Base-by-base conservation (phyloP, 805 yeast species). In the Limtongia smithiae region DNA sequence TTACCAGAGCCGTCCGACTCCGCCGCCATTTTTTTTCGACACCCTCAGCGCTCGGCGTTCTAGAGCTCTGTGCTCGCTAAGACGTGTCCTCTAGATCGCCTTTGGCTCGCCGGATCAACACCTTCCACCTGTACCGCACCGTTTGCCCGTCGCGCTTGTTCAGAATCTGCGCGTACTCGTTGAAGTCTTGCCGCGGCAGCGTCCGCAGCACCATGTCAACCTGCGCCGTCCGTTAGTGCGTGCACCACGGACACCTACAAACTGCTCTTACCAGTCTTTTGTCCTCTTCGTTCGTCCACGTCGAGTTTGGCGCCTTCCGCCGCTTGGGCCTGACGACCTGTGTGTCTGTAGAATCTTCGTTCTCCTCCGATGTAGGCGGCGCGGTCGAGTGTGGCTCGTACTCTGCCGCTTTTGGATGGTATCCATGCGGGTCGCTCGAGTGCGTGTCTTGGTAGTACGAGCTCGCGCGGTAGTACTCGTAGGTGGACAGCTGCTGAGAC, bases 61-160 rank as follows among this genome's bases (percentile, higher is more conserved):
- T n/a, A n/a, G n/a, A n/a, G n/a, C n/a, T n/a, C n/a, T n/a, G n/a
- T n/a, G n/a, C n/a, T n/a, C n/a, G n/a, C n/a, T n/a, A n/a, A n/a
- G n/a, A n/a, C n/a, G 6, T 25, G 9, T 50, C 55, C 25, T 42
- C 51, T 9, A 38, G 24, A 17, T 51, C 65, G 14, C 66, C 67
- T 37, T 60, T 59, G 12, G 67, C 67, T 7, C 68, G 52, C 20
- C 65, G 56, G 3, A 65, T 58, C n/a, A 65, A 46, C 21, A 63
- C 67, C 51, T 64, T 65, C 68, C 68, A 65, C 28, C 68, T 51
- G 41, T 65, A 65, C 43, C 68, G 56, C 24, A 65, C 68, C 18
- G 68, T 64, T 45, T 65, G 68, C 14, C 62, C 61, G 46, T 65
- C 68, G n/a, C 68, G 50, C 38, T 65, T 65, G 57, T 62, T 62